phyloP scores from a whole-genome alignment of 805 yeast genomes.

The Hanseniaspora taiwanica region DNA sequence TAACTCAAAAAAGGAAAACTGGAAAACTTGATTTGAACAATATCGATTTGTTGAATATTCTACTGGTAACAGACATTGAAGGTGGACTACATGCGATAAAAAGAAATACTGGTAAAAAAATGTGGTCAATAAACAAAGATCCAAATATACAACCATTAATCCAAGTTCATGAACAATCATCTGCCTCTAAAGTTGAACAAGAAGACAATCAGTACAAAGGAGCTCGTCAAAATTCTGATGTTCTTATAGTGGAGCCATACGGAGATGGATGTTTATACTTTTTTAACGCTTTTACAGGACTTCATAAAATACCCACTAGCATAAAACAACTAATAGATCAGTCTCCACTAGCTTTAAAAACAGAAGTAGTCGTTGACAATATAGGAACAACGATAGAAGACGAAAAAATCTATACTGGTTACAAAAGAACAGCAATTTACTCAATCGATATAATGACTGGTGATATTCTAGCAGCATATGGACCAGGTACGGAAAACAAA shows the following conservation, averaged over 20 bases:
- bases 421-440: constrained; percentile 60
- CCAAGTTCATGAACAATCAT: constrained; percentile 11
- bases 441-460: constrained; percentile 68
- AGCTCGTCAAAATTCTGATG: no score
- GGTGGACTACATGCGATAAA: constrained; percentile 77
- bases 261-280: constrained; percentile 75
- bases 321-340: constrained; percentile 65
- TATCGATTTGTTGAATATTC: constrained; percentile 3
- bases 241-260: constrained; percentile 86
- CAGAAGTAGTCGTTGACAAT: constrained; percentile 31
- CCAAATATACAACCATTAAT: constrained; percentile 19
- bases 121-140: constrained; percentile 65
- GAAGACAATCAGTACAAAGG: neutral
- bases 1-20: constrained; percentile 1
- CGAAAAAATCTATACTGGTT: constrained; percentile 82
- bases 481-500: constrained; percentile 31
- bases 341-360: constrained; percentile 67
- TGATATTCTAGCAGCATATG: constrained; percentile 55
- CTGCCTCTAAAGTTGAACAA: constrained; percentile 7
- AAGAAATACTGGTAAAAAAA: constrained; percentile 55
- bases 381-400: constrained; percentile 28
- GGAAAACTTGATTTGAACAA: constrained; percentile 1
- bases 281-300: constrained; percentile 60
- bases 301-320: constrained; percentile 70
- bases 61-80: constrained; percentile 51